A percentile compares a stretch with the other conserved stretches of the same genome.
Conservation (phyloP, 1,139 yeast species). For the Hyphopichia khmerensis region DNA sequence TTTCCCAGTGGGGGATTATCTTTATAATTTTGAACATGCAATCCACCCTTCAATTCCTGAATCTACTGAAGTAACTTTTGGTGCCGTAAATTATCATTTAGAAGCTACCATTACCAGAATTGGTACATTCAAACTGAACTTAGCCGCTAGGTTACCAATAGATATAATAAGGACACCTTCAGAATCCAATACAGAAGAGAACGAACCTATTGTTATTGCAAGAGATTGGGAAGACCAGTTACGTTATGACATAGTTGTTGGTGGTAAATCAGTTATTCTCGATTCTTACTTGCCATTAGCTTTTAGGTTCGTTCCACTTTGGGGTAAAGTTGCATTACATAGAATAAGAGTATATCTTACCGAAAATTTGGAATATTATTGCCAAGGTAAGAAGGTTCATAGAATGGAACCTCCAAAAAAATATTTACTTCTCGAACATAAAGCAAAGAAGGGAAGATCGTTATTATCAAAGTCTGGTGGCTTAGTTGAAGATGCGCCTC, state of each 20-base stretch:
- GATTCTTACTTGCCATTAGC: conserved; percentile 84
- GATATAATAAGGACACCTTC: conserved; percentile 73
- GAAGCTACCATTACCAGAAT: conserved; percentile 70
- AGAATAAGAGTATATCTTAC: conserved; percentile 81
- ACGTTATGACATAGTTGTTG: conserved; percentile 84
- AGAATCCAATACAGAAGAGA: conserved; percentile 77
- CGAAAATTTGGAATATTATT: conserved; percentile 87
- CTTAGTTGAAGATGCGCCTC: conserved; percentile 14
- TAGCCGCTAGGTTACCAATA: conserved; percentile 64
- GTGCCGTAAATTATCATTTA: conserved; percentile 67
- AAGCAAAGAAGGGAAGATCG: conserved; percentile 56
- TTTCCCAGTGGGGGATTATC: conserved; percentile 78
- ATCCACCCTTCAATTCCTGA: conserved; percentile 84
- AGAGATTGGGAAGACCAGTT: conserved; percentile 94
- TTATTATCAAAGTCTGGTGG: conserved; percentile 29
- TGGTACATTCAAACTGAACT: conserved; percentile 82
- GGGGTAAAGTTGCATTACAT: conserved; percentile 82
- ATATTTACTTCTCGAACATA: conserved; percentile 74
- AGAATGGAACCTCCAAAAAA: conserved; percentile 87
- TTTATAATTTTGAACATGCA: conserved; percentile 89
- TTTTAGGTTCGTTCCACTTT: conserved; percentile 75
- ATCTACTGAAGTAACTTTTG: conserved; percentile 74
- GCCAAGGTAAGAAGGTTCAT: conserved; percentile 83
- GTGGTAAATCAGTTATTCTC: conserved; percentile 81
- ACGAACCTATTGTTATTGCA: conserved; percentile 88